Evolutionary conservation across 306 rosid genomes (phyloP), one percentile per base, ranked within the genome.

Genomic region (Leucaena leucocephala): DNA sequence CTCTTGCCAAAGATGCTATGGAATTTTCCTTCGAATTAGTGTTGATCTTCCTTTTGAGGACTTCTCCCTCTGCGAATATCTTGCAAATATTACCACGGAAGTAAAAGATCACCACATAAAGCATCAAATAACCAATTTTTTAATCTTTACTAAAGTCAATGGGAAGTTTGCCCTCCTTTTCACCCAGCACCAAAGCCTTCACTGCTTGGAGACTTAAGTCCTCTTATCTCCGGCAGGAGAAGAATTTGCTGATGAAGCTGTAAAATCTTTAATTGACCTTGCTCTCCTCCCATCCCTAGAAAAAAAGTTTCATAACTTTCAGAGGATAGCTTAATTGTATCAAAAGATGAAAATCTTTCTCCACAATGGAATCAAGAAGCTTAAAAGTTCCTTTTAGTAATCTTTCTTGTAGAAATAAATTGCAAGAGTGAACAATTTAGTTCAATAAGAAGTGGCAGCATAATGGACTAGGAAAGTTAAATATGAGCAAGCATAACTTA

Each of bases 41-140:
- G 86, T 73, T 72, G 40, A 90, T 86, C 86, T 84, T 90, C 83
- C 97, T 86, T 68, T 75, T 86, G 78, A 92, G 95, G 88, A 95
- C 92, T 70, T 80, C 84, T 72, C 89, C 92, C 85, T 91, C 98
- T 95, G 98, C 87, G 82, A 89, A 92, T 80, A 91, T 91, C 93
- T 89, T 94, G 95, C 92, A 88, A 76, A 89, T 91, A 94, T 91
- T 91, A 91, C 86, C 84, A 86, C 15, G 86, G 76, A 85, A 84
- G 91, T 90, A 88, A 94, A 94, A 87, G 89, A 88, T 83, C 93
- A 81, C 80, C 84, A 76, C 83, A 85, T 39, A 85, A 82, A 79
- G 72, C 48, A 92, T 88, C 86, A 95, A 83, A 43, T 83, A 72
- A 46, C 86, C 76, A 81, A 95, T 91, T 82, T 83, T 91, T 86